phyloP scores from a whole-genome alignment of 2,329 filamentous ascomycete genomes.

The Dothideomycetes sp. region DNA sequence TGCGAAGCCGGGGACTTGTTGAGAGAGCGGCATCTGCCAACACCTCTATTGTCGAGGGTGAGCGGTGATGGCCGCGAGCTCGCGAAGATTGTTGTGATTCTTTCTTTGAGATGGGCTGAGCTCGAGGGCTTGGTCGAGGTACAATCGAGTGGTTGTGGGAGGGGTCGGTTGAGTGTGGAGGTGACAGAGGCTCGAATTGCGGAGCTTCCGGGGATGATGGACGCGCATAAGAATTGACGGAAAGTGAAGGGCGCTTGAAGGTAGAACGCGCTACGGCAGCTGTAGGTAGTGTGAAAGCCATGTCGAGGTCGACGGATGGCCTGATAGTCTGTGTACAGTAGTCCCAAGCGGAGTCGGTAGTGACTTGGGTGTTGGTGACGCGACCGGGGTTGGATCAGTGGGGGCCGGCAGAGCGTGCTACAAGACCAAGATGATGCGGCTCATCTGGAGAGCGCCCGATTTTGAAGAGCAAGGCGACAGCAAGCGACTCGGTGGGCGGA shows the following conservation, averaged over 20 bases:
- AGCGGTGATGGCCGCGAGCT: constrained; percentile 21
- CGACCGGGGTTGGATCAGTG: neutral
- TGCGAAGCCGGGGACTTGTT: constrained; percentile 23
- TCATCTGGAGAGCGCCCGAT: constrained; percentile 1
- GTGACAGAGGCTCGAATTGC: constrained; percentile 28
- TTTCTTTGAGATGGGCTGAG: neutral
- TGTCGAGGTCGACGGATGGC: constrained; percentile 1
- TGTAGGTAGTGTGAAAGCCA: constrained; percentile 20
- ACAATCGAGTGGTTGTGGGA: constrained; percentile 26
- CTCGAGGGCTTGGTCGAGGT: neutral
- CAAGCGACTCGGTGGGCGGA: neutral
- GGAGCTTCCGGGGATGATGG: constrained; percentile 26
- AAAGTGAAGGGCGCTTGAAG: constrained; percentile 22
- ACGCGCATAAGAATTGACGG: constrained; percentile 15
- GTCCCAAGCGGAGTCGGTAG: neutral
- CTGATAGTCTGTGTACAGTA: too few species aligned
- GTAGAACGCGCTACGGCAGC: constrained; percentile 20
- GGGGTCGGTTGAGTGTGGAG: constrained; percentile 24
- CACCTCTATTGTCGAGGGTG: constrained; percentile 33
- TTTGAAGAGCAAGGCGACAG: neutral
- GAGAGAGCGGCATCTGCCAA: constrained; percentile 36
- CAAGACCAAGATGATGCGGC: neutral
- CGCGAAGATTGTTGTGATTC: neutral
- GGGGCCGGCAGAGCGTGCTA: neutral
- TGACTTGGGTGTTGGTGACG: neutral